Evolutionary conservation across 31 red algal species (phyloP).

Genomic region (Odonthalia washingtoniensis): DNA sequence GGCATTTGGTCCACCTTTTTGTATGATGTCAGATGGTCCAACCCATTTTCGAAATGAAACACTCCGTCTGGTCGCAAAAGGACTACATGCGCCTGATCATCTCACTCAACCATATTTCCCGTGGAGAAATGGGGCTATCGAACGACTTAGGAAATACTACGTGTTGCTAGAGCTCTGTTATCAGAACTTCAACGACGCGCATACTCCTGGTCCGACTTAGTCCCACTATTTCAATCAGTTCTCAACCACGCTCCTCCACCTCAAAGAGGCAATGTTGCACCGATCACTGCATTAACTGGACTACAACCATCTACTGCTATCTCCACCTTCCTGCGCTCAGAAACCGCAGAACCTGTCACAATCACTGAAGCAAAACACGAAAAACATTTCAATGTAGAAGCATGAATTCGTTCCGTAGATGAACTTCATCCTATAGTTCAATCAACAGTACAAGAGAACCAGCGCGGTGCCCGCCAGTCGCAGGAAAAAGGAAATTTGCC

Average conservation of each 20-base stretch:
- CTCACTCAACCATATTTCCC: constrained; percentile 35
- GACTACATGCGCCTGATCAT: constrained; percentile 42
- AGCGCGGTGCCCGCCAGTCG: neutral
- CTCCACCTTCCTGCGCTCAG: neutral
- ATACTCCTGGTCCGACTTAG: neutral
- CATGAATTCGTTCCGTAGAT: neutral
- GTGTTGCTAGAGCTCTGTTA: neutral
- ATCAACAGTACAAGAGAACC: neutral
- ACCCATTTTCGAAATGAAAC: constrained; percentile 22
- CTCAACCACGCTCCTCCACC: neutral
- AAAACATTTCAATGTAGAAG: neutral
- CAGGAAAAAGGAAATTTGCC: neutral
- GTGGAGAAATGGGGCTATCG: neutral
- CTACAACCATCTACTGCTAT: neutral
- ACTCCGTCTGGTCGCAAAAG: no score
- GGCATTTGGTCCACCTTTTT: constrained; percentile 3
- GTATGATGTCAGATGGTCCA: constrained; percentile 25
- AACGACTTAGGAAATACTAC: no score
- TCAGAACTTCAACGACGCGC: neutral
- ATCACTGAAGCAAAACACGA: neutral
- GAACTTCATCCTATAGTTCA: neutral
- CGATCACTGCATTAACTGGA: neutral
- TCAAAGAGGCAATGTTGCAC: neutral
- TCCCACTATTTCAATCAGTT: neutral
- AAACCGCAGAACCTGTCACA: neutral